Conservation (phyloP, 1,284 basidiomycete species). For the Mycena sp. region DNA sequence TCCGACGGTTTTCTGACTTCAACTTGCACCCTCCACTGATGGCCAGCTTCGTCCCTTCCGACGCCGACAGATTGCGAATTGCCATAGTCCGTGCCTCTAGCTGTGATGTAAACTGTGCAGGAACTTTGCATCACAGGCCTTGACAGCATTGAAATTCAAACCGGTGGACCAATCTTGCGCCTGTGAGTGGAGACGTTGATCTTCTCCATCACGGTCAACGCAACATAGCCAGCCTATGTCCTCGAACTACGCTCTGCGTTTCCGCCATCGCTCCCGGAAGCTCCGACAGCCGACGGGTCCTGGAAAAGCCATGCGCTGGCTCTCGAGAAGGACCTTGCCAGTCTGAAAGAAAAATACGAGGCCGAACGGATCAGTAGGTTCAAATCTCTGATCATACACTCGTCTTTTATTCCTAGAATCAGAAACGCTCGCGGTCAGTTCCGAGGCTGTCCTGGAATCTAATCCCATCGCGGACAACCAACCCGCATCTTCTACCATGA, state of each 20-base stretch:
- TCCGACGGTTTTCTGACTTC: too few species aligned
- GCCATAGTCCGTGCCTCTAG: constrained; percentile 5
- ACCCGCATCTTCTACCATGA: constrained; percentile 28
- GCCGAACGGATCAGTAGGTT: constrained; percentile 53
- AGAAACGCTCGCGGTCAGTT: too few species aligned
- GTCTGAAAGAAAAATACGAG: constrained; percentile 51
- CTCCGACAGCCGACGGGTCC: constrained; percentile 37
- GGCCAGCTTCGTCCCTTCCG: neutral
- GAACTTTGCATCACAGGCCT: constrained; percentile 40
- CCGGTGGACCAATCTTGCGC: constrained; percentile 50
- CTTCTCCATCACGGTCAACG: neutral
- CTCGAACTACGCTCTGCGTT: constrained; percentile 53
- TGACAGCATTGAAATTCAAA: constrained; percentile 52
- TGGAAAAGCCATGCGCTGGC: constrained; percentile 58
- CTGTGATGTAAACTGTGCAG: neutral
- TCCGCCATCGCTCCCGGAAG: constrained; percentile 36
- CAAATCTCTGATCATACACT: neutral
- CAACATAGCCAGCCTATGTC: constrained; percentile 49
- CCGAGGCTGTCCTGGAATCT: too few species aligned
- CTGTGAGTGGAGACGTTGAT: constrained; percentile 44
- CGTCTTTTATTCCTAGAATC: neutral
- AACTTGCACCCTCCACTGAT: too few species aligned
- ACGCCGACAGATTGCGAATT: constrained; percentile 4
- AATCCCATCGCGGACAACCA: neutral
- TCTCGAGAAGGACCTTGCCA: constrained; percentile 52